Percentiles rank a stretch among this genome's conserved stretches.
Conservation (phyloP, 139 green algal genomes). For the Pleodorina starrii region DNA sequence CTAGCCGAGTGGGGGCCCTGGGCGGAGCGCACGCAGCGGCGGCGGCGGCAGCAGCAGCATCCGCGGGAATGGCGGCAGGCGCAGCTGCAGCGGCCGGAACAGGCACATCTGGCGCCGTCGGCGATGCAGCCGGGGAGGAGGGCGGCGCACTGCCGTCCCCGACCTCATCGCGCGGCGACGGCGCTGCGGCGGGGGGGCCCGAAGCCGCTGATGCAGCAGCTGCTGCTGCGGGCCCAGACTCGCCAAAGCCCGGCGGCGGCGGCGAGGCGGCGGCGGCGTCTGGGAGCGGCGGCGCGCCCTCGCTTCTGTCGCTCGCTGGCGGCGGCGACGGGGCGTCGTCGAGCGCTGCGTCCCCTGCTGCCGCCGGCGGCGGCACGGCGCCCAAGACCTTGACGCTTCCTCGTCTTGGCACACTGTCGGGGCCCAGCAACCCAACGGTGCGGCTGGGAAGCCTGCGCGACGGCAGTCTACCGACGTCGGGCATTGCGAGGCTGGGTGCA, state of each 20-base stretch:
- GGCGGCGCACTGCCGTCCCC: conserved; percentile 20
- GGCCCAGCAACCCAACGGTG: background rate
- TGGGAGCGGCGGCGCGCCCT: background rate
- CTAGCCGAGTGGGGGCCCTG: background rate
- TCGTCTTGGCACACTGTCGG: conserved; percentile 15
- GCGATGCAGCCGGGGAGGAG: background rate
- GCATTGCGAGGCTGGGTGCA: conserved; percentile 6
- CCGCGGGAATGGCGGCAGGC: background rate
- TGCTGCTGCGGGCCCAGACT: background rate
- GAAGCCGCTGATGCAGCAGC: background rate
- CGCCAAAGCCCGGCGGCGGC: background rate
- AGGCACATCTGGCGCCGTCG: background rate
- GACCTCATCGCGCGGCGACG: background rate
- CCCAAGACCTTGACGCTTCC: conserved; percentile 7
- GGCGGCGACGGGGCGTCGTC: background rate
- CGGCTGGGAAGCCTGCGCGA: conserved; percentile 41
- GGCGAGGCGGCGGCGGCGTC: background rate
- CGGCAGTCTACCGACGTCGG: background rate
- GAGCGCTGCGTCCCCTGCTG: background rate
- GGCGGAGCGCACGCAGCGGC: background rate
- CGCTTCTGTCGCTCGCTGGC: background rate
- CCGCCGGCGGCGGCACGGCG: background rate
- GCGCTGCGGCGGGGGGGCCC: background rate
- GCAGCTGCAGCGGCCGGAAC: background rate
- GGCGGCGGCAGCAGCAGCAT: background rate